Percentiles rank a stretch among this genome's conserved stretches.
phyloP scores from a whole-genome alignment of 805 yeast genomes.

The Brettanomyces anomalus region DNA sequence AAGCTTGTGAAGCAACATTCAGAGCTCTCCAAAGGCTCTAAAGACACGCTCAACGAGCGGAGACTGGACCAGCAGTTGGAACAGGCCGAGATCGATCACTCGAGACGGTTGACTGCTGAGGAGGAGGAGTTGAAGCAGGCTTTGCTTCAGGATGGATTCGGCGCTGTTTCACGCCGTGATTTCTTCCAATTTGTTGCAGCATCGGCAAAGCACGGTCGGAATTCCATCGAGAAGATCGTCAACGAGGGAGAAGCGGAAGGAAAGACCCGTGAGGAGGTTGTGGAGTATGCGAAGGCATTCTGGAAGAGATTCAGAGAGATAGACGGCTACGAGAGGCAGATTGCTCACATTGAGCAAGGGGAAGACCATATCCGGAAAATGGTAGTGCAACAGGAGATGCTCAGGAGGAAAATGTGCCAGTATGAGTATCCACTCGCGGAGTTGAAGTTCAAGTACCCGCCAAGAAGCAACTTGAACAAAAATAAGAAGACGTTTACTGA shows the following conservation, averaged over 20 bases:
- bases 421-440: conserved; percentile 71
- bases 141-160: conserved; percentile 56
- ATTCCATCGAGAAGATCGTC: conserved; percentile 61
- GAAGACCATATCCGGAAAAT: conserved; percentile 69
- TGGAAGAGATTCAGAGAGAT: conserved; percentile 74
- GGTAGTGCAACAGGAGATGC: conserved; percentile 65
- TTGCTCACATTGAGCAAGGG: conserved; percentile 77
- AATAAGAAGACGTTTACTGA: conserved; percentile 66
- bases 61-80: conserved; percentile 33
- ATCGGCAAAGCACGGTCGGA: conserved; percentile 74
- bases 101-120: conserved; percentile 77
- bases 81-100: conserved; percentile 64
- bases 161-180: conserved; percentile 82
- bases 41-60: conserved; percentile 13
- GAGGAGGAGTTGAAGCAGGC: conserved; percentile 59
- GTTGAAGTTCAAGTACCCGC: conserved; percentile 61
- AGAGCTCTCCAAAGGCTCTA: conserved; percentile 51
- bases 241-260: conserved; percentile 58
- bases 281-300: conserved; percentile 67
- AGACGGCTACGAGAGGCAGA: conserved; percentile 82
- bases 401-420: conserved; percentile 64
- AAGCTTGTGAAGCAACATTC: conserved; percentile 58
- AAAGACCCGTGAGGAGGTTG: conserved; percentile 71
- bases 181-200: conserved; percentile 72
- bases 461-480: conserved; percentile 34